These are phyloP conservation scores for Aaosphaeria arxii DNA, from an alignment of 2,329 filamentous ascomycete species.

Conservation along the genomic window DNA sequence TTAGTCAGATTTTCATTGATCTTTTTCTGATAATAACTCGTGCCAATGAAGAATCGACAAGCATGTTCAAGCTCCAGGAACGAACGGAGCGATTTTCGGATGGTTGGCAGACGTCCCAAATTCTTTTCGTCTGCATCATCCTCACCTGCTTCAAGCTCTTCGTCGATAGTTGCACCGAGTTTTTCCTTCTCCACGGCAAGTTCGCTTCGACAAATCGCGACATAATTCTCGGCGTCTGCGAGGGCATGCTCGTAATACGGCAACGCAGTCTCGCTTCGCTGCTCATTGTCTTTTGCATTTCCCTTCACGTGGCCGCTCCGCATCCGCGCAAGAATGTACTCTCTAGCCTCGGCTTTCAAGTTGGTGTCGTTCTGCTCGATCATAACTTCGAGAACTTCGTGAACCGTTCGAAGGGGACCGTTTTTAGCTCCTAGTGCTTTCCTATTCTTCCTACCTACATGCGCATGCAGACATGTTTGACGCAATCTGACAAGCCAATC, in stretches of 20 bases:
- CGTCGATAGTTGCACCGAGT: conserved; percentile 14
- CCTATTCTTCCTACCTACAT: conserved; percentile 68
- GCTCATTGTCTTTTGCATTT: conserved; percentile 59
- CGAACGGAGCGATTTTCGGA: conserved; percentile 64
- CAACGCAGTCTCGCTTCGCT: conserved; percentile 62
- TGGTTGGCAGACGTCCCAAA: conserved; percentile 51
- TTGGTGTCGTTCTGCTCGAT: conserved; percentile 74
- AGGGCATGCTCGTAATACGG: conserved; percentile 62
- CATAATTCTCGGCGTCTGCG: conserved; percentile 43
- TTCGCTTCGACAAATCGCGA: conserved; percentile 64
- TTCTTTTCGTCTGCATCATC: conserved; percentile 38
- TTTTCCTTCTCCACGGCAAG: conserved; percentile 52
- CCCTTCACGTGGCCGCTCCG: conserved; percentile 75
- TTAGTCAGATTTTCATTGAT: conserved; percentile 61
- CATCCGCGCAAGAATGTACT: conserved; percentile 61
- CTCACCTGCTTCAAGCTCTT: conserved; percentile 33
- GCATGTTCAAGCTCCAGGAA: conserved; percentile 79
- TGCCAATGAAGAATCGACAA: conserved; percentile 80
- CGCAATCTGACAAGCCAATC: conserved; percentile 73
- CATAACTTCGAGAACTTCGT: conserved; percentile 87
- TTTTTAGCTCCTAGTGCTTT: conserved; percentile 59
- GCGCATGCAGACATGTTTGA: conserved; percentile 81
- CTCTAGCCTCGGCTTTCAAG: conserved; percentile 67
- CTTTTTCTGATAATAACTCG: conserved; percentile 80
- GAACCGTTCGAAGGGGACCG: conserved; percentile 73